Conservation (phyloP, 495 filamentous ascomycete species). For the Daldinia vernicosa region DNA sequence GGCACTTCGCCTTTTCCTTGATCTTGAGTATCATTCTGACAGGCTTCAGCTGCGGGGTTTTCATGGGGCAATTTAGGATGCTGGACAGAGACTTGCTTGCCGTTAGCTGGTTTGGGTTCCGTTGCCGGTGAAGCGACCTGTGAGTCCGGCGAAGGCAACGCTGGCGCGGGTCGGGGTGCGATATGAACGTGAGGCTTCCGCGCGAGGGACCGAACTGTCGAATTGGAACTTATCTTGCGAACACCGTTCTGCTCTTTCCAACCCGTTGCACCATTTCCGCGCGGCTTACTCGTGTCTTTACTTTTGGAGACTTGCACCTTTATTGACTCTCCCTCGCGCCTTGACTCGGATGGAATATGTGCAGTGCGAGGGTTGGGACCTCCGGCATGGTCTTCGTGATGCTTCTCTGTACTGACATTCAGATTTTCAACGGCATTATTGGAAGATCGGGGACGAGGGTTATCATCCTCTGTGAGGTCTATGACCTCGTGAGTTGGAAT, state of each 20-base stretch:
- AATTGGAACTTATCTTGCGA: neutral
- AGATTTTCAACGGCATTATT: neutral
- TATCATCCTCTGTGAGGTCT: conserved; percentile 41
- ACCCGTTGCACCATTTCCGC: neutral
- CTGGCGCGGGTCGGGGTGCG: conserved; percentile 9
- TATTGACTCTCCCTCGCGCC: conserved; percentile 9
- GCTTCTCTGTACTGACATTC: neutral
- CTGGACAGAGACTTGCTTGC: neutral
- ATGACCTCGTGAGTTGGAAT: conserved; percentile 15
- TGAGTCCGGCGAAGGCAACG: neutral
- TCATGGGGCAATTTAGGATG: neutral
- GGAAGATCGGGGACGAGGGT: conserved; percentile 8
- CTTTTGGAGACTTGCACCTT: conserved; percentile 8
- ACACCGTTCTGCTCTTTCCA: neutral
- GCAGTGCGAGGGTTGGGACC: neutral
- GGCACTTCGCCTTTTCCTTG: neutral
- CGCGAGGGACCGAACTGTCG: neutral
- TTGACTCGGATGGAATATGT: neutral
- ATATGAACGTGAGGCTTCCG: conserved; percentile 11
- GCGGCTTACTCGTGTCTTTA: neutral
- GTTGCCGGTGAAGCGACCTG: neutral
- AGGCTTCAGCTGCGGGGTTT: neutral
- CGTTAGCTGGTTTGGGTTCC: neutral
- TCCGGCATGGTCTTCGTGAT: neutral
- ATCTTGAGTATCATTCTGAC: neutral